Conservation (phyloP, 345 rosid genomes). For the Eucalyptus curtisii region DNA sequence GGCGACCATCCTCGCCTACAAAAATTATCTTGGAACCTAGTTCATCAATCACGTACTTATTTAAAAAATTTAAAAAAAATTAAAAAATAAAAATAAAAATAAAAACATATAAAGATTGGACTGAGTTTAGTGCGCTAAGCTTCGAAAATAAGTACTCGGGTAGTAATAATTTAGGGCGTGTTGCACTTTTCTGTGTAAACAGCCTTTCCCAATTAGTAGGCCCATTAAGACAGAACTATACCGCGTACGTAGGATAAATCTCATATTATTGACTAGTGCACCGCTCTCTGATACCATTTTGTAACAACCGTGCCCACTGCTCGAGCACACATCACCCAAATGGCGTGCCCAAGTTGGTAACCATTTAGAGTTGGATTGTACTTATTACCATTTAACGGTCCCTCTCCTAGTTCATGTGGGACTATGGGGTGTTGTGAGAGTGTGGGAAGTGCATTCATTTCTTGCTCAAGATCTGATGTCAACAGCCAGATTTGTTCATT, state of each 20-base stretch:
- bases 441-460: not conserved
- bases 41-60: not conserved
- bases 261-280: not conserved
- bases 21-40: not conserved
- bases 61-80: no score
- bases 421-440: not conserved
- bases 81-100: no score
- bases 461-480: not conserved
- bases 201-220: not conserved
- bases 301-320: not conserved
- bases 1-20: not conserved
- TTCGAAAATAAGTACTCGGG: not conserved
- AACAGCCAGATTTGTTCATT: not conserved
- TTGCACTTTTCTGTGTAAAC: not conserved
- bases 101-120: not conserved
- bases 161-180: not conserved
- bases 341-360: not conserved
- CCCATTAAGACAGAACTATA: not conserved
- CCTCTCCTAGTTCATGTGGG: not conserved
- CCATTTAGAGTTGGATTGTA: not conserved
- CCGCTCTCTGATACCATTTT: not conserved
- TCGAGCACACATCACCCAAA: not conserved
- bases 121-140: not conserved
- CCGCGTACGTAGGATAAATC: rapidly evolving
- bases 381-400: not conserved